phyloP scores from a whole-genome alignment of 2,329 filamentous ascomycete genomes.

The Beauveria caledonica region DNA sequence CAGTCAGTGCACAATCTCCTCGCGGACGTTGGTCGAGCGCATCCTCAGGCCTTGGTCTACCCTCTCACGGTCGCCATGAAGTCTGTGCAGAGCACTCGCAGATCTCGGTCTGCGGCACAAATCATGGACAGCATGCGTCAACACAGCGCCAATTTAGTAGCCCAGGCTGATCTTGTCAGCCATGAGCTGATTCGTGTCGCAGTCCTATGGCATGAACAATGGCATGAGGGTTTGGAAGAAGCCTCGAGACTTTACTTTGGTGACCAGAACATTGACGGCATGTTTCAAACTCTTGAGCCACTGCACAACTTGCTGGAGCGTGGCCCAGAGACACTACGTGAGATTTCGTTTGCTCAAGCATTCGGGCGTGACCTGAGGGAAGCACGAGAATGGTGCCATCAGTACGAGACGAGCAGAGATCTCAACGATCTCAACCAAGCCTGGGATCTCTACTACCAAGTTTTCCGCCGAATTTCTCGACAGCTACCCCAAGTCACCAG shows the following conservation, averaged over 20 bases:
- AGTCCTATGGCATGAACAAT: conserved; percentile 96
- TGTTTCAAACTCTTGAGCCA: conserved; percentile 86
- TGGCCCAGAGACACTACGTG: conserved; percentile 84
- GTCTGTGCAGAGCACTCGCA: conserved; percentile 69
- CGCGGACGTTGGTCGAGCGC: conserved; percentile 83
- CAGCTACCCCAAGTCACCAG: conserved; percentile 89
- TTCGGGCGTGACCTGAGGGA: conserved; percentile 94
- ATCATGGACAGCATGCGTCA: conserved; percentile 99
- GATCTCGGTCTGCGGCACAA: conserved; percentile 78
- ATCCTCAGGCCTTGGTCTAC: conserved; percentile 94
- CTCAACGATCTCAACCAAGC: conserved; percentile 94
- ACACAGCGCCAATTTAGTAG: conserved; percentile 84
- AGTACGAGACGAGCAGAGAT: conserved; percentile 82
- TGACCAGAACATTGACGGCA: conserved; percentile 93
- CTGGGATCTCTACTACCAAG: conserved; percentile 98
- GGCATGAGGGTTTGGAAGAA: conserved; percentile 97
- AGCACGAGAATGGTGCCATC: conserved; percentile 90
- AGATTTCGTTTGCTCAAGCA: conserved; percentile 95
- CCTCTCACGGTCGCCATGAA: conserved; percentile 98
- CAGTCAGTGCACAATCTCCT: conserved; percentile 87
- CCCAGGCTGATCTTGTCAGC: conserved; percentile 91
- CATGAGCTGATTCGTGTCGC: conserved; percentile 95
- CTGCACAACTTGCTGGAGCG: conserved; percentile 85
- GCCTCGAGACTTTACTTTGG: conserved; percentile 95
- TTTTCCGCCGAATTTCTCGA: conserved; percentile 89